Conservation (phyloP, 805 yeast species). For the Kazachstania africana region DNA sequence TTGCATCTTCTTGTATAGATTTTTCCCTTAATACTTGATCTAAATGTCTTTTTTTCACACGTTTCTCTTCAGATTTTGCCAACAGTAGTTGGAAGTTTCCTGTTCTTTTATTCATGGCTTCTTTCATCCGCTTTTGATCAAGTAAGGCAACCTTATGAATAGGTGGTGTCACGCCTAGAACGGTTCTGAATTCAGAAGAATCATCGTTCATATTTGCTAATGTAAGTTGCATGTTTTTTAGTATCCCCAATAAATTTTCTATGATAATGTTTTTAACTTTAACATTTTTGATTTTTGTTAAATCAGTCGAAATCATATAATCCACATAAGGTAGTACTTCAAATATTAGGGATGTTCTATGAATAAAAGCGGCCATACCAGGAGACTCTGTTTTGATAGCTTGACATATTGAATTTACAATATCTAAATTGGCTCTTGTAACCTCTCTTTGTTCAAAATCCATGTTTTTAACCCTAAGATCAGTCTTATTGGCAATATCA, state of each 20-base stretch:
- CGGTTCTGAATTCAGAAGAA: slow-evolving; percentile 8
- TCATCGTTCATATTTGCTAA: slow-evolving; percentile 28
- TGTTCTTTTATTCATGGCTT: slow-evolving; percentile 19
- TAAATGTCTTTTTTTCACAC: slow-evolving; percentile 25
- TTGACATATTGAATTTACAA: slow-evolving; percentile 17
- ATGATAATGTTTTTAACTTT: slow-evolving; percentile 21
- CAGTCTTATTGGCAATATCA: slow-evolving; percentile 37
- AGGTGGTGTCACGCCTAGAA: slow-evolving; percentile 20
- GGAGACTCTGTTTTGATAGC: slow-evolving; percentile 9
- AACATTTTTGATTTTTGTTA: slow-evolving; percentile 13
- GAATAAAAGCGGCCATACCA: slow-evolving; percentile 7
- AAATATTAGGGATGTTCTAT: slow-evolving; percentile 12
- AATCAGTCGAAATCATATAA: slow-evolving; percentile 18
- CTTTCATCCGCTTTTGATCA: slow-evolving; percentile 14
- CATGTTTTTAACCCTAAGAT: slow-evolving; percentile 20
- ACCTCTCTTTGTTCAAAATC: slow-evolving; percentile 24
- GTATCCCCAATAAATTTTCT: slow-evolving; percentile 28
- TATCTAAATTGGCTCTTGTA: slow-evolving; percentile 18
- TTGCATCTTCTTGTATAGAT: slow-evolving; percentile 11
- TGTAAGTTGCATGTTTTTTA: slow-evolving; percentile 30
- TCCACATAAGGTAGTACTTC: slow-evolving; percentile 30
- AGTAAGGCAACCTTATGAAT: slow-evolving; percentile 17
- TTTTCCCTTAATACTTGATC: slow-evolving; percentile 10
- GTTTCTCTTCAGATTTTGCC: slow-evolving; percentile 22
- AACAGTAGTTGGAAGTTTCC: slow-evolving; percentile 10